These are phyloP conservation scores for Apiospora hydei DNA, from an alignment of 2,329 filamentous ascomycete species.

Conservation along the genomic window DNA sequence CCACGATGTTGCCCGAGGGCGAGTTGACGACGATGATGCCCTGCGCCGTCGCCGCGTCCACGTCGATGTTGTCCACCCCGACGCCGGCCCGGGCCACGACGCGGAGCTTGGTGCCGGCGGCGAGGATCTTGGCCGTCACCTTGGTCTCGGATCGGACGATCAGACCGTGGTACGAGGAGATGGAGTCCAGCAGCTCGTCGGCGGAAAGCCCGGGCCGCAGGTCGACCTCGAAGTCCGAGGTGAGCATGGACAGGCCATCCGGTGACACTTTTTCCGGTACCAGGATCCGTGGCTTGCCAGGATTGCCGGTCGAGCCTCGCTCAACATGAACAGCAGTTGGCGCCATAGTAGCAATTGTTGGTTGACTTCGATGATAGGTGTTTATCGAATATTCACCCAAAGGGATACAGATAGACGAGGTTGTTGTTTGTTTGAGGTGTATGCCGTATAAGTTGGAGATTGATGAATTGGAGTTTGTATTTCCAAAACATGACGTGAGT, in stretches of 20 bases:
- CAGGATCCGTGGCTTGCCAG: constrained; percentile 58
- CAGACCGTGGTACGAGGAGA: constrained; percentile 76
- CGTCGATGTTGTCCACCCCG: constrained; percentile 84
- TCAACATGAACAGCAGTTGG: not conserved
- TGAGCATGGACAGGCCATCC: constrained; percentile 77
- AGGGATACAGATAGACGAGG: not conserved
- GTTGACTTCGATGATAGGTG: not conserved
- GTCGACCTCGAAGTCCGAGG: constrained; percentile 73
- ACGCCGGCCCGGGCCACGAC: constrained; percentile 84
- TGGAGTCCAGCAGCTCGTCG: constrained; percentile 69
- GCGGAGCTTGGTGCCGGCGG: constrained; percentile 71
- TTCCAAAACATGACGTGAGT: not conserved
- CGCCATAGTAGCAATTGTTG: not conserved
- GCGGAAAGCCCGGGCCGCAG: constrained; percentile 68
- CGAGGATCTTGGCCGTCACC: constrained; percentile 73
- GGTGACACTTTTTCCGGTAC: constrained; percentile 82
- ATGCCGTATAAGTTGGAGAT: not conserved
- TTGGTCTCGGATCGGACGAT: constrained; percentile 85
- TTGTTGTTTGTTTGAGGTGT: not conserved
- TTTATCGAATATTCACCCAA: not conserved
- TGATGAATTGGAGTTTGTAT: not conserved
- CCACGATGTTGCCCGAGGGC: constrained; percentile 80
- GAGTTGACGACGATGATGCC: constrained; percentile 85
- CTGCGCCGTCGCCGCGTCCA: constrained; percentile 72
- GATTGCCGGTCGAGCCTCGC: not conserved